Evolutionary conservation across 495 filamentous ascomycete genomes (phyloP).

Genomic region (Chlorociboria aeruginascens): DNA sequence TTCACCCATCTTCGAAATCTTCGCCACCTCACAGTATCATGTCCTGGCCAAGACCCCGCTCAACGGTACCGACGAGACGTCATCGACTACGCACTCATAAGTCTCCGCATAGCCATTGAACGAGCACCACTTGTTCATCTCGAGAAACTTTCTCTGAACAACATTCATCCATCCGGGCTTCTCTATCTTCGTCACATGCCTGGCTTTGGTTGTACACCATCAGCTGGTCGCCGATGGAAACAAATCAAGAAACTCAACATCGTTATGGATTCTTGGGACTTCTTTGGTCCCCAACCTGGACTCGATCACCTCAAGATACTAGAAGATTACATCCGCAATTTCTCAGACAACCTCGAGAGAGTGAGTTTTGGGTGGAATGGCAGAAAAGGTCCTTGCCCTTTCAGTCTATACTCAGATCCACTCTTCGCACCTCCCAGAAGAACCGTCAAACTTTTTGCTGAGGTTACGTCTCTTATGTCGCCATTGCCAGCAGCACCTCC

Average conservation of each 20-base stretch:
- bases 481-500: constrained; percentile 32
- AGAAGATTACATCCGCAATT: constrained; percentile 55
- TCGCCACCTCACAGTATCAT: constrained; percentile 55
- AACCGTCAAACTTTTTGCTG: constrained; percentile 35
- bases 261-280: constrained; percentile 51
- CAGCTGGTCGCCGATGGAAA: constrained; percentile 50
- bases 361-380: constrained; percentile 64
- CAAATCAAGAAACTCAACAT: constrained; percentile 60
- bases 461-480: constrained; percentile 42
- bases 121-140: constrained; percentile 47
- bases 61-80: constrained; percentile 59
- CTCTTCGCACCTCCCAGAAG: constrained; percentile 41
- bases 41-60: constrained; percentile 52
- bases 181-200: constrained; percentile 55
- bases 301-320: constrained; percentile 65
- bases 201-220: constrained; percentile 55
- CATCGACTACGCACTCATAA: constrained; percentile 75
- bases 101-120: constrained; percentile 64
- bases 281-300: constrained; percentile 31
- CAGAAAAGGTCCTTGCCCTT: constrained; percentile 50
- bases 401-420: constrained; percentile 49
- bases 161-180: constrained; percentile 55
- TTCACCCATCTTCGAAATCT: constrained; percentile 51
- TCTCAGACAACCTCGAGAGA: constrained; percentile 46
- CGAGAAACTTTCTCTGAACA: constrained; percentile 48